Evolutionary conservation across 2,329 filamentous ascomycete species (phyloP).

Genomic region (Fusarium subglutinans): DNA sequence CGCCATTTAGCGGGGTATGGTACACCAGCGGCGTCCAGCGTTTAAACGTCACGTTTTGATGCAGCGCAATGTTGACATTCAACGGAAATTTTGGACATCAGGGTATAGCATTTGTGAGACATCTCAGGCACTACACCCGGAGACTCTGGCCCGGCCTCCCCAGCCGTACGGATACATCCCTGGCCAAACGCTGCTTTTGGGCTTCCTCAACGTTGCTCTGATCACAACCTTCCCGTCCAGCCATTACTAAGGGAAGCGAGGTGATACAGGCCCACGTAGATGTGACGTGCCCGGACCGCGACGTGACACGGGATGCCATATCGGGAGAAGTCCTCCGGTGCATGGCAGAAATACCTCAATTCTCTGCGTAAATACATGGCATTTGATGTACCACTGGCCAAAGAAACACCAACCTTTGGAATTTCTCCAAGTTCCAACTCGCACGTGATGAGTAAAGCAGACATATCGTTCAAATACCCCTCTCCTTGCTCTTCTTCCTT

Average conservation of each 20-base stretch:
- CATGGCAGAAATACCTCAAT: accelerated
- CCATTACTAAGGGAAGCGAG: accelerated
- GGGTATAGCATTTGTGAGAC: not conserved
- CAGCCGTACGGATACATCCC: not conserved
- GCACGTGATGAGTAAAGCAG: not conserved
- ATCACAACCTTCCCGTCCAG: not conserved
- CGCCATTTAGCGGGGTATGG: too few relatives aligned
- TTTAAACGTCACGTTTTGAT: not conserved
- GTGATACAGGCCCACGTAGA: not conserved
- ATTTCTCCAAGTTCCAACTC: not conserved
- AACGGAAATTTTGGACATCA: not conserved
- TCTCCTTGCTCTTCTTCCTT: not conserved
- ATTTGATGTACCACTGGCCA: not conserved
- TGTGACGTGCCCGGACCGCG: not conserved
- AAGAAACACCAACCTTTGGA: not conserved
- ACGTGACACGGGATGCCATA: not conserved
- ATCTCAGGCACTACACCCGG: not conserved
- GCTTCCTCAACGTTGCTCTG: accelerated
- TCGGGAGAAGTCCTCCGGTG: not conserved
- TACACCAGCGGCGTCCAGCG: not conserved
- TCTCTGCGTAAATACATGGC: not conserved
- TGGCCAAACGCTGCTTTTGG: not conserved
- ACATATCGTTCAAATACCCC: not conserved
- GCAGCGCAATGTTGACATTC: too few relatives aligned
- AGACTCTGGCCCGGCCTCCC: not conserved